phyloP scores from a whole-genome alignment of 257 asterid species.

The Plectranthus barbatus region DNA sequence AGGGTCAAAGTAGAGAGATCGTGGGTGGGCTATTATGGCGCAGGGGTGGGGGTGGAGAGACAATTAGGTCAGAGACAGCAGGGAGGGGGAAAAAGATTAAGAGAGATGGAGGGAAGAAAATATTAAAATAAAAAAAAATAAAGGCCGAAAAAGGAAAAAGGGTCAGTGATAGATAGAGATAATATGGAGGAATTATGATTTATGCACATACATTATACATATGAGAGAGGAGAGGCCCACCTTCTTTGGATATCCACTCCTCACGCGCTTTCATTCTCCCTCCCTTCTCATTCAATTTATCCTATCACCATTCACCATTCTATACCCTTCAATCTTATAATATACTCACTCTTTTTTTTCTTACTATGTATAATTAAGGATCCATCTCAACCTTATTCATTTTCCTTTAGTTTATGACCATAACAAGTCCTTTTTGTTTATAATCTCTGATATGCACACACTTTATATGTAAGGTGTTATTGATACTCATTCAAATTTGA shows the following conservation, averaged over 20 bases:
- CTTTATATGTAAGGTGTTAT: no score
- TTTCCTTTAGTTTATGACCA: no score
- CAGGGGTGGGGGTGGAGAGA: conserved; percentile 2
- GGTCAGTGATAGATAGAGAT: background rate
- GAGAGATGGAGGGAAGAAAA: background rate
- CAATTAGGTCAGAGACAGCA: conserved; percentile 49
- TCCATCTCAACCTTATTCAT: no score
- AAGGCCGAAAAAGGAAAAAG: conserved; percentile 19
- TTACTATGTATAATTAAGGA: no score
- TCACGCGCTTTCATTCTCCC: conserved; percentile 36
- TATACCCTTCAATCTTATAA: background rate
- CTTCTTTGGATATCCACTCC: background rate
- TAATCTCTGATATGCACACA: no score
- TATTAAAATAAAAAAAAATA: background rate
- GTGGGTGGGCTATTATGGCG: background rate
- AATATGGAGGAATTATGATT: conserved; percentile 47
- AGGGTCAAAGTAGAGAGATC: background rate
- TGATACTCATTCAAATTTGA: no score
- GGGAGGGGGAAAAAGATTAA: conserved; percentile 13
- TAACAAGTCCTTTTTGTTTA: no score
- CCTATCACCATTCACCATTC: background rate
- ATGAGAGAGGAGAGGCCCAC: conserved; percentile 36
- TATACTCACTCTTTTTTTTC: no score
- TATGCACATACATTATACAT: no score
- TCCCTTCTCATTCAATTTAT: conserved; percentile 22